phyloP scores from a whole-genome alignment of 1,139 yeast genomes.

The Yamadazyma jaroonii region DNA sequence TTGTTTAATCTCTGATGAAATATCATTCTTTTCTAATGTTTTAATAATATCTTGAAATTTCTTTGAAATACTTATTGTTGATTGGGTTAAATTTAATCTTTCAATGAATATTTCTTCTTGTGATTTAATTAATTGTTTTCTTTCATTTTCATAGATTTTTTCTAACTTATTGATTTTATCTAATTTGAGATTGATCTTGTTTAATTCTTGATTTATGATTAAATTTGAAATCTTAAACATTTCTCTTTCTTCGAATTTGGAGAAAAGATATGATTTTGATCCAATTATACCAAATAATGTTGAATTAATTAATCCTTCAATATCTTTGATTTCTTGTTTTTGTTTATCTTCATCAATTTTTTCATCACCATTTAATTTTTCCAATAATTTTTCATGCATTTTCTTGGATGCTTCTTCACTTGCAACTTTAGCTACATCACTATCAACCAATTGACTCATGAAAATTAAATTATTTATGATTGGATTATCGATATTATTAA shows the following conservation, averaged over 20 bases:
- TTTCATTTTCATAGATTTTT: conserved; percentile 73
- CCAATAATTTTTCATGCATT: conserved; percentile 47
- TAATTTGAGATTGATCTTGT: conserved; percentile 75
- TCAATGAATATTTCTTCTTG: conserved; percentile 83
- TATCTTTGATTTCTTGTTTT: conserved; percentile 32
- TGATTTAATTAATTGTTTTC: conserved; percentile 67
- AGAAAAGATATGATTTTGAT: conserved; percentile 79
- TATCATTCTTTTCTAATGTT: conserved; percentile 5
- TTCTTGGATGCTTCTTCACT: conserved; percentile 62
- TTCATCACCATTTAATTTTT: conserved; percentile 31
- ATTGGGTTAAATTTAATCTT: conserved; percentile 66
- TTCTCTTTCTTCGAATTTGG: conserved; percentile 79
- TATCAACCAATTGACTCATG: conserved; percentile 81
- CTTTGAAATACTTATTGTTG: conserved; percentile 51
- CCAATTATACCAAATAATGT: conserved; percentile 68
- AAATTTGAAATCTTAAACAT: conserved; percentile 57
- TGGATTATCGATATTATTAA: conserved; percentile 85
- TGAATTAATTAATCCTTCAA: conserved; percentile 34
- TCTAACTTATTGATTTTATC: conserved; percentile 70
- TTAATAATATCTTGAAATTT: conserved; percentile 42
- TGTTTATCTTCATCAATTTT: conserved; percentile 27
- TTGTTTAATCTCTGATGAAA: conserved; percentile 15
- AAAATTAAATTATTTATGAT: conserved; percentile 87
- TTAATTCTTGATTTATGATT: conserved; percentile 68
- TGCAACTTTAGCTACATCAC: conserved; percentile 83